phyloP scores from a whole-genome alignment of 768 basidiomycete species.

The Mycena amicta region DNA sequence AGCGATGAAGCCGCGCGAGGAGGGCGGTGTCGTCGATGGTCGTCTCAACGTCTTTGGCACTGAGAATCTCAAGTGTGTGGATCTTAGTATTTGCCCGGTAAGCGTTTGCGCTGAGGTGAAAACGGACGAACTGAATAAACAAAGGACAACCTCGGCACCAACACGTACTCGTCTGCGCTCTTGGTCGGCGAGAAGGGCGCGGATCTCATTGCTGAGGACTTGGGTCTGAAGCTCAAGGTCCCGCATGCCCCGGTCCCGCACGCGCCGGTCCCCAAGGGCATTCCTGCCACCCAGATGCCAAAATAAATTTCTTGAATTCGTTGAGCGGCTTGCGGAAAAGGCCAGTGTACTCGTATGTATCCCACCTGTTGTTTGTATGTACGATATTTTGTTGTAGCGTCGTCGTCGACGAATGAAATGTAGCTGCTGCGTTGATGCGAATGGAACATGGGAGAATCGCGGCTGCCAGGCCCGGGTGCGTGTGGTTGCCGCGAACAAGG shows the following conservation, averaged over 20 bases:
- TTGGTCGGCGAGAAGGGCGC: slow-evolving; percentile 74
- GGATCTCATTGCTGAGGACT: slow-evolving; percentile 59
- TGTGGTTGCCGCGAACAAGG: no score
- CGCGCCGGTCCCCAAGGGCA: slow-evolving; percentile 58
- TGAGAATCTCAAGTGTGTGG: slow-evolving; percentile 66
- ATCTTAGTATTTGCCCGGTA: slow-evolving; percentile 74
- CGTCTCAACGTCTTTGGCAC: slow-evolving; percentile 69
- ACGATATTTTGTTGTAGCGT: no score
- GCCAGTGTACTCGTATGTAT: not conserved
- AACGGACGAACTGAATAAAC: no score
- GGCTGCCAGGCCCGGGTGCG: no score
- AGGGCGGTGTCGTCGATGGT: slow-evolving; percentile 68
- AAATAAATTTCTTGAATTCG: slow-evolving; percentile 29
- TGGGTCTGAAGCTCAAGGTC: slow-evolving; percentile 62
- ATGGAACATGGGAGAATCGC: no score
- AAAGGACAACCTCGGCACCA: slow-evolving; percentile 74
- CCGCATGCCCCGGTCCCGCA: slow-evolving; percentile 74
- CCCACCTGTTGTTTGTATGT: not conserved
- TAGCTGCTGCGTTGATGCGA: no score
- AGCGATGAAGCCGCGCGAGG: slow-evolving; percentile 69
- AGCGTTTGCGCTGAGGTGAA: no score
- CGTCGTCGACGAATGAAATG: no score
- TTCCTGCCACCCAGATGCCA: slow-evolving; percentile 50
- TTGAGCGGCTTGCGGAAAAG: not conserved
- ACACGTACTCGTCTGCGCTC: slow-evolving; percentile 73